phyloP scores from a whole-genome alignment of 2,329 filamentous ascomycete species.

The Coleophoma crateriformis region DNA sequence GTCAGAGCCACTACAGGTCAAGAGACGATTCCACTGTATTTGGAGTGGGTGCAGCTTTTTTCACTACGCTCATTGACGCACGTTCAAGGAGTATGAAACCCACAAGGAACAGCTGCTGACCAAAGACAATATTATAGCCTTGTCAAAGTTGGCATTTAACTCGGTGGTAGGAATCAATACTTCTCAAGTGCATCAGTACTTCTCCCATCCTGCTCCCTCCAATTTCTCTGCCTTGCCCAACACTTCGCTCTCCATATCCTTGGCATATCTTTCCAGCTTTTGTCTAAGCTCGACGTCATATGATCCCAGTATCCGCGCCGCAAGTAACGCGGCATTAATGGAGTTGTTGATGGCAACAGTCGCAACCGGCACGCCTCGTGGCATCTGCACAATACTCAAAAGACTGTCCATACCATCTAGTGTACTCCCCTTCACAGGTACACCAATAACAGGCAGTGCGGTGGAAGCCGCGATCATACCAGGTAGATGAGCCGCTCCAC shows the following conservation, averaged over 20 bases:
- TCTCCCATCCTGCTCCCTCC: conserved; percentile 48
- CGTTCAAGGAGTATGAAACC: too few relatives aligned
- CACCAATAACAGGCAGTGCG: conserved; percentile 68
- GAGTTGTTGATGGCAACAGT: conserved; percentile 79
- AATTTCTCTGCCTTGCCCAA: conserved; percentile 54
- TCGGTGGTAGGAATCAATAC: too few relatives aligned
- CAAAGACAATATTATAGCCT: too few relatives aligned
- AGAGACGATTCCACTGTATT: too few relatives aligned
- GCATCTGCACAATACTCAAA: conserved; percentile 71
- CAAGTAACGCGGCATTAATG: conserved; percentile 70
- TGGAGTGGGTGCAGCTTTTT: too few relatives aligned
- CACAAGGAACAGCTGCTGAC: too few relatives aligned
- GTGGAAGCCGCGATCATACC: conserved; percentile 73
- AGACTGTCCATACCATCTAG: conserved; percentile 68
- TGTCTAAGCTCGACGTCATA: conserved; percentile 49
- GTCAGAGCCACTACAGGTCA: too few relatives aligned
- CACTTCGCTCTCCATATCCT: conserved; percentile 60
- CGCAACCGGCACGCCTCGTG: conserved; percentile 63
- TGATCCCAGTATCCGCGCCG: conserved; percentile 60
- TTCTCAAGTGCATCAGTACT: conserved; percentile 31
- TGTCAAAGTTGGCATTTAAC: not conserved
- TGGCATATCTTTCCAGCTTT: conserved; percentile 55
- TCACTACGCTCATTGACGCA: too few relatives aligned
- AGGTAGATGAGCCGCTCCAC: conserved; percentile 67
- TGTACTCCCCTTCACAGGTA: conserved; percentile 69